Evolutionary conservation across 129 eudicot species (phyloP), one percentile per base, ranked within the genome.

Genomic region (Scalesia atractyloides): DNA sequence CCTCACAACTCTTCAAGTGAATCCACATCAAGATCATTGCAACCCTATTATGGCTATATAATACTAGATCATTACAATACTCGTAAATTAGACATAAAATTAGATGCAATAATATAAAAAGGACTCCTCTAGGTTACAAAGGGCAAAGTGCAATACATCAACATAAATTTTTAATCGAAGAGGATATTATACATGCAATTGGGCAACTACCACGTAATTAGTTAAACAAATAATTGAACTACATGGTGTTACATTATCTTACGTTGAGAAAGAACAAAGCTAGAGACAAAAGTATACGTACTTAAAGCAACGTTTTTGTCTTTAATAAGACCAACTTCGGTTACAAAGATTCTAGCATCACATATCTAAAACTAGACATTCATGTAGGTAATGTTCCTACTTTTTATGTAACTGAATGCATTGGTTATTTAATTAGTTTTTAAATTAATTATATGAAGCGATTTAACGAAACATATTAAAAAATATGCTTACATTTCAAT

Each of bases 91-190:
- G 11, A 19, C 34, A 2, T 19, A 19, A 26, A 3, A 26, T 59
- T 30, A 59, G 18, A 59, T 30, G 41, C 41, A 59, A 59, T 9
- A 17, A 26, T 60, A 14, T 33, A 14, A 60, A 13, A 60, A 60
- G 66, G 66, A 15, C 44, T 30, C 37, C 66, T 60, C 66, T 60
- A 60, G 66, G 37, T 60, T 30, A 60, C 66, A 60, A 60, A 60
- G 44, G 66, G 66, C 43, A 30, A 60, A 60, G 66, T 60, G 19
- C 30, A 13, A 8, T 16, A 14, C 11, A 12, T 30, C 5, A 26
- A 26, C 19, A 26, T 26, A 13, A 60, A 60, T 26, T 60, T 30
- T 12, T 60, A 60, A 60, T 60, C 9, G 16, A 30, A 59, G 10
- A 26, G 8, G 65, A 30, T 60, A 60, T 30, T 60, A 60, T 60